Evolutionary conservation across 2,329 filamentous ascomycete species (phyloP).

Genomic region (Fusarium pseudonygamai): DNA sequence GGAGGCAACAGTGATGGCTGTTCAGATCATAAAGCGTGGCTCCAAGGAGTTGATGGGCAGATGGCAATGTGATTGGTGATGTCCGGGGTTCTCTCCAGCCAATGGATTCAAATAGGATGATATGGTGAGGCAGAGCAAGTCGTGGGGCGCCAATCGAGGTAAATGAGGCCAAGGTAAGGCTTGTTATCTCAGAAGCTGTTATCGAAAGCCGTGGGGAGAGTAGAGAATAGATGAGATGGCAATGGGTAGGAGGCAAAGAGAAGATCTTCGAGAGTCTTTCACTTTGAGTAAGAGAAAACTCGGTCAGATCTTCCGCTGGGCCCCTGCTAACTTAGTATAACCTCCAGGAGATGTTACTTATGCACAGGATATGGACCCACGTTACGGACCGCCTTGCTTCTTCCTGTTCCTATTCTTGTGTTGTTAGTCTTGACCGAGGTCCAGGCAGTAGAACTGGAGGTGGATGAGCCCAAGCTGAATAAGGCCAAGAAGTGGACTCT

Average conservation of each 20-base stretch:
- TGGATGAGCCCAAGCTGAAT: slow-evolving; percentile 21
- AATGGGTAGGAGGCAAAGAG: slow-evolving; percentile 32
- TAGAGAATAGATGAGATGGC: slow-evolving; percentile 19
- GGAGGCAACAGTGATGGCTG: slow-evolving; percentile 38
- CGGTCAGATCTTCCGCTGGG: slow-evolving; percentile 34
- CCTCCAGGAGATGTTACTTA: slow-evolving; percentile 35
- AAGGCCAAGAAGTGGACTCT: slow-evolving; percentile 29
- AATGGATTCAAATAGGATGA: slow-evolving; percentile 47
- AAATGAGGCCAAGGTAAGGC: slow-evolving; percentile 42
- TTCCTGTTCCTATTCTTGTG: slow-evolving; percentile 8
- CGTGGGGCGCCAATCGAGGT: slow-evolving; percentile 45
- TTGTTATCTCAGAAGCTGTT: slow-evolving; percentile 31
- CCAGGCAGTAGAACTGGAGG: slow-evolving; percentile 34
- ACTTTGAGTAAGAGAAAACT: slow-evolving; percentile 41
- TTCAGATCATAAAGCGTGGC: slow-evolving; percentile 42
- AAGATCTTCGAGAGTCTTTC: slow-evolving; percentile 32
- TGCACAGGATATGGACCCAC: slow-evolving; percentile 44
- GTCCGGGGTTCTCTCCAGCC: slow-evolving; percentile 44
- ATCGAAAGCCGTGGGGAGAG: slow-evolving; percentile 22
- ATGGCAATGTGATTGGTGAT: slow-evolving; percentile 49
- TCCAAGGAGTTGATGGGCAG: slow-evolving; percentile 44
- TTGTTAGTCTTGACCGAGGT: slow-evolving; percentile 27
- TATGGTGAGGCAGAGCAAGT: slow-evolving; percentile 47
- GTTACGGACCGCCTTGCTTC: slow-evolving; percentile 44
- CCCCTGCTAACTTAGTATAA: slow-evolving; percentile 32